phyloP scores from a whole-genome alignment of 305 asterid species.

The Solanum chacoense region DNA sequence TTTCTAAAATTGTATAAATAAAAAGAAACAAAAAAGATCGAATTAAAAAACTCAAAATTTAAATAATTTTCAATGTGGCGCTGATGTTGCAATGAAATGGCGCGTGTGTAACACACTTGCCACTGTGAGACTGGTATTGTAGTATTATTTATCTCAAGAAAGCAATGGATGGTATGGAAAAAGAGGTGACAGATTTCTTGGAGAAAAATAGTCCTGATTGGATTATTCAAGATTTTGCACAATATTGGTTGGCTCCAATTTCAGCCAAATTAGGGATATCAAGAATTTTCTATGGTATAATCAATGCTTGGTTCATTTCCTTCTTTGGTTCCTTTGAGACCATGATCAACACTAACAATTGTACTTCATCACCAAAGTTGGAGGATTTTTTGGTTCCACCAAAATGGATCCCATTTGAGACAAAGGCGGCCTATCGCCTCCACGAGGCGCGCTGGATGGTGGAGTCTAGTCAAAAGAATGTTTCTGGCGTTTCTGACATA shows the following conservation, averaged over 20 bases:
- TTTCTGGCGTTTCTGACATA: constrained; percentile 2
- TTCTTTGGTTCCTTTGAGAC: background rate
- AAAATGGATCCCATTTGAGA: constrained; percentile 24
- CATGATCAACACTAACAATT: constrained; percentile 5
- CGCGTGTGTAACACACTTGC: no score
- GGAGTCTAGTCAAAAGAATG: background rate
- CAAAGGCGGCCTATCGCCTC: background rate
- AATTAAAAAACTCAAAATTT: no score
- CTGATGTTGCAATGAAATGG: no score
- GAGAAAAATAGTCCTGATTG: constrained; percentile 15
- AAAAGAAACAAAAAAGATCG: no score
- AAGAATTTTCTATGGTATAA: background rate
- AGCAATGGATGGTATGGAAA: constrained; percentile 33
- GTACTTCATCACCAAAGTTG: constrained; percentile 5
- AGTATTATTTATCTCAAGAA: constrained; percentile 22
- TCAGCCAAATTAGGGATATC: constrained; percentile 14
- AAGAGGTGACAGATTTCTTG: constrained; percentile 8
- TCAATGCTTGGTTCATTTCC: background rate
- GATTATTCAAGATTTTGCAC: constrained; percentile 5
- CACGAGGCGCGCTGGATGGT: constrained; percentile 4
- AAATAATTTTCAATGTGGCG: no score
- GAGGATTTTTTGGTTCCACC: constrained; percentile 33
- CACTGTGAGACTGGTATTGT: no score
- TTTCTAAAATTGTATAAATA: no score
- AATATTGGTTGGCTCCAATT: constrained; percentile 22